Evolutionary conservation across 2,329 filamentous ascomycete species (phyloP), one percentile per base, ranked within the genome.

Genomic region (Furcasterigmium furcatum): DNA sequence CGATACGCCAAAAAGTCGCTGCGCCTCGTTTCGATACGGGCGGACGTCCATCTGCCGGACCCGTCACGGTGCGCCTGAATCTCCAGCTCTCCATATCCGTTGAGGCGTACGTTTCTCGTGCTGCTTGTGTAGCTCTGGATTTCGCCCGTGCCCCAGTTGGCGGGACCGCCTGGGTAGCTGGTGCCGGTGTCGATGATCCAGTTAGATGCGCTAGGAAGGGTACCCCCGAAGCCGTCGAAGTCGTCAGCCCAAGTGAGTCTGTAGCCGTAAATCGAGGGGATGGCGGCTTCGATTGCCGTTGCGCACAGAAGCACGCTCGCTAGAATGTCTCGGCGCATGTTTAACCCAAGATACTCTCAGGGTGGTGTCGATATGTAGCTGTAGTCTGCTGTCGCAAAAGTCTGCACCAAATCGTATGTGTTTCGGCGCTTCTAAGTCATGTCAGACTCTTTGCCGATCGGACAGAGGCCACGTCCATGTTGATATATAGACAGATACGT

Each of bases 111-210:
- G 58, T 77, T 77, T 38, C 54, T 48, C 9, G 52, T 27, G 18
- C 58, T 59, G 43, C 55, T 54, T 22, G 72, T 76, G 60, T 77
- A 77, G 1, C 59, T 65, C 55, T 77, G 61, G 13, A 70, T 60
- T 55, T 78, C 74, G 46, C 66, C 63, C 3, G 73, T 79, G 38
- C 74, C 74, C 73, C 74, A 77, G 50, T 70, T 60, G 9, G 57
- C 46, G 0, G 72, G 57, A 1, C 73, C 73, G n/a, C 68, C 68
- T 4, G 70, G 62, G 51, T 77, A 78, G 13, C 54, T 52, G 1
- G 69, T 76, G 41, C 74, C 74, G 9, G 59, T 57, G 52, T 71
- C 64, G 44, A 68, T 49, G 35, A 63, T 59, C 73, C 73, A 77
- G 54, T 69, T 73, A 18, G 57, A 55, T 22, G 58, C 38, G 35